phyloP scores from a whole-genome alignment of 2,329 filamentous ascomycete genomes.

The Alternaria burnsii region DNA sequence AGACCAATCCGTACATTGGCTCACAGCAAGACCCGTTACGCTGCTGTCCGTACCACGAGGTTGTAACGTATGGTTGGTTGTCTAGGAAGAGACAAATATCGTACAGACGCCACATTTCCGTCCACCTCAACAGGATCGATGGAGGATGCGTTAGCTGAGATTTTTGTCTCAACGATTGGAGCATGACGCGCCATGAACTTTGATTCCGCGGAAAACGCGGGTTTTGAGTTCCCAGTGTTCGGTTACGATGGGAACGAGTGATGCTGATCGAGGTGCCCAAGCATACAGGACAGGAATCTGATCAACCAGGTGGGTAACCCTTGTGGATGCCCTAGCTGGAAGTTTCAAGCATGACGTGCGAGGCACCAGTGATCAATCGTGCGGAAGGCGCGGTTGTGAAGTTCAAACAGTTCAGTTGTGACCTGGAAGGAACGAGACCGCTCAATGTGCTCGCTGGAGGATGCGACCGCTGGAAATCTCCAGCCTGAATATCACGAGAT shows the following conservation, averaged over 20 bases:
- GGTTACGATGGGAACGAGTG: background rate
- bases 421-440: background rate
- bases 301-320: background rate
- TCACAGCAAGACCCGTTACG: background rate
- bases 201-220: background rate
- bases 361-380: background rate
- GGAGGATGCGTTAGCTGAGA: background rate
- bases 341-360: background rate
- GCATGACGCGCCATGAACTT: background rate
- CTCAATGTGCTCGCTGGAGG: no score
- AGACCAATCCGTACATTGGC: background rate
- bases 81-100: background rate
- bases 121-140: background rate
- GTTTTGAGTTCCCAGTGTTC: background rate
- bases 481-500: no score
- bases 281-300: background rate
- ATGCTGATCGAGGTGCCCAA: background rate
- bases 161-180: background rate
- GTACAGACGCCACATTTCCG: background rate
- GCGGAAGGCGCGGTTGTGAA: background rate
- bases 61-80: background rate
- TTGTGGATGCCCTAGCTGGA: background rate
- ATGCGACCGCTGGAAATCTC: no score
- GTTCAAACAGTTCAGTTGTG: background rate
- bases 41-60: background rate